A percentile compares a stretch with the other conserved stretches of the same genome.
Evolutionary conservation across 108 stramenopile species (phyloP).

Genomic region (Skeletonema menzelii): DNA sequence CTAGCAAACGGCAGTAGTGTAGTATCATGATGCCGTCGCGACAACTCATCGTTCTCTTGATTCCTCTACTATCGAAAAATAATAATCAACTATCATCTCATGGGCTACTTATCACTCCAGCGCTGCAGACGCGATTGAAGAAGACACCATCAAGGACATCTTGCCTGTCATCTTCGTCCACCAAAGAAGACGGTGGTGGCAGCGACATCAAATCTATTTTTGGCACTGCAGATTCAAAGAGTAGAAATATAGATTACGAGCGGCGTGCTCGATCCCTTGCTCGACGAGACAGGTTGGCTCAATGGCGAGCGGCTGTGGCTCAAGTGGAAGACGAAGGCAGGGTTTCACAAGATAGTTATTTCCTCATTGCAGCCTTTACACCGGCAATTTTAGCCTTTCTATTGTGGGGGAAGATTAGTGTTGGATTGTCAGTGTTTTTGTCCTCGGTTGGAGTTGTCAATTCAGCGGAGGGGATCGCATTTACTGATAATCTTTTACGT

Average conservation of each 20-base stretch:
- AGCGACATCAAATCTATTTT: neutral
- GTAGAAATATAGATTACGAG: neutral
- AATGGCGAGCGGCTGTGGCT: neutral
- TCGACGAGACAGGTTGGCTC: neutral
- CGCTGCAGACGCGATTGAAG: neutral
- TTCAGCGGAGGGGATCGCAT: neutral
- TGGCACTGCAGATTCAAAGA: neutral
- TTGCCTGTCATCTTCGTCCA: neutral
- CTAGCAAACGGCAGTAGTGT: neutral
- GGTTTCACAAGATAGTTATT: neutral
- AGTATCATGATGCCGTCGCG: neutral
- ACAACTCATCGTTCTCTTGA: neutral
- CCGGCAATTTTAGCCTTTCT: constrained; percentile 25
- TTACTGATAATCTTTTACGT: constrained; percentile 20
- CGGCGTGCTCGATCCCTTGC: neutral
- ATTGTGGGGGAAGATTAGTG: constrained; percentile 20
- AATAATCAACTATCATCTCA: neutral
- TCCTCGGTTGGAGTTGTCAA: neutral
- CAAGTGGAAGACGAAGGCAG: neutral
- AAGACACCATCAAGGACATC: neutral
- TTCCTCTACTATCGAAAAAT: neutral
- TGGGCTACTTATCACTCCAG: neutral
- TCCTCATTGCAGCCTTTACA: neutral
- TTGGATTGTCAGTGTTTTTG: constrained; percentile 12
- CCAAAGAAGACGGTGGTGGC: neutral